Percentiles rank a stretch among this genome's conserved stretches.
Evolutionary conservation across 148 eudicot species (phyloP).

Genomic region (Vaccinium myrtillus): DNA sequence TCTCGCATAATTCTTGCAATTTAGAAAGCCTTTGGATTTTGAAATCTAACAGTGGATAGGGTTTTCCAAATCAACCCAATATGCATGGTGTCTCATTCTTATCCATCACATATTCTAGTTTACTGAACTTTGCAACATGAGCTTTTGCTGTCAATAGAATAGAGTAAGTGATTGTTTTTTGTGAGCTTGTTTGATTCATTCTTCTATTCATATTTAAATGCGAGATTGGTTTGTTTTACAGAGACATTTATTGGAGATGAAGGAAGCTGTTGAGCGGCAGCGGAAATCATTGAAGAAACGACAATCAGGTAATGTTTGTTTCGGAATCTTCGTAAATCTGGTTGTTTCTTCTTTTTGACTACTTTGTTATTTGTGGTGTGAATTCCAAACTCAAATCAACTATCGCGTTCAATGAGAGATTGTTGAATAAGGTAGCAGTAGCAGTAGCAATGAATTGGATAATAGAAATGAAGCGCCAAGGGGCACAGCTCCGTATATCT

Average conservation of each 20-base stretch:
- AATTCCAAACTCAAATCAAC: background rate
- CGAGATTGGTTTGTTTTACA: slow-evolving; percentile 23
- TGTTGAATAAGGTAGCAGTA: slow-evolving; percentile 2
- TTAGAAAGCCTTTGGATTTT: background rate
- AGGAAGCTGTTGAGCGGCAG: slow-evolving; percentile 91
- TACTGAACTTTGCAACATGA: background rate
- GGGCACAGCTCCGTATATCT: background rate
- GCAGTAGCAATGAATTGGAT: background rate
- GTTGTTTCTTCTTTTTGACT: background rate
- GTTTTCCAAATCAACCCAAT: background rate
- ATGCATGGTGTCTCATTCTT: background rate
- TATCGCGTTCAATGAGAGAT: background rate
- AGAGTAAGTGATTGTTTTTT: background rate
- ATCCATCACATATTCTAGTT: background rate
- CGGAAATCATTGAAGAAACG: slow-evolving; percentile 79
- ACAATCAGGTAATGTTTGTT: slow-evolving; percentile 58
- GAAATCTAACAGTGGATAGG: background rate
- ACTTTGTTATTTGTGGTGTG: background rate
- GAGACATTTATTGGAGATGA: slow-evolving; percentile 81
- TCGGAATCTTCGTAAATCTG: background rate
- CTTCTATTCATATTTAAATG: background rate
- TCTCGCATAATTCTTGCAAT: background rate
- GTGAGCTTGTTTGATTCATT: slow-evolving; percentile 6
- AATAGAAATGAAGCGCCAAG: background rate
- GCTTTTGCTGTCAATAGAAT: background rate